Evolutionary conservation across 164 flowering plant species (phyloP).

Genomic region (Brasenia schreberi): DNA sequence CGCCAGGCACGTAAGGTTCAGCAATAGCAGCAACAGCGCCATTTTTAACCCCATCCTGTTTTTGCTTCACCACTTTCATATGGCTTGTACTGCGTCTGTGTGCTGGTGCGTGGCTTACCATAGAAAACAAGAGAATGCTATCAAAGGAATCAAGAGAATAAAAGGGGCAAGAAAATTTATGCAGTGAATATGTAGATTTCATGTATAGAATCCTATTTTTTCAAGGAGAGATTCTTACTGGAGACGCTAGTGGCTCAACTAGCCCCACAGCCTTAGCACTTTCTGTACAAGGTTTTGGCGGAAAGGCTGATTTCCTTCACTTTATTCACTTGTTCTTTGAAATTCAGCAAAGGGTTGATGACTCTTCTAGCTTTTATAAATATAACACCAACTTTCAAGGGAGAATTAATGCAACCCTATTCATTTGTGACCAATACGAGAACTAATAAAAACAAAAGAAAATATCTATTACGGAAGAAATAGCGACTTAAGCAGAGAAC

Average conservation of each 20-base stretch:
- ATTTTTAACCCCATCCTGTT: too few relatives aligned
- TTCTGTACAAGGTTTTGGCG: neutral
- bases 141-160: neutral
- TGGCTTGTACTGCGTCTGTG: neutral
- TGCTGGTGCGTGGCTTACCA: neutral
- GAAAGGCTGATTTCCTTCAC: neutral
- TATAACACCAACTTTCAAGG: too few relatives aligned
- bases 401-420: too few relatives aligned
- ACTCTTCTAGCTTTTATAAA: neutral
- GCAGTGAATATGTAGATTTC: neutral
- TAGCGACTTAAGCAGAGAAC: too few relatives aligned
- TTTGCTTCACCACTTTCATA: neutral
- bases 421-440: too few relatives aligned
- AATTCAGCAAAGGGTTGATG: neutral
- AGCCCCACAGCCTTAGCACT: neutral
- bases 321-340: neutral
- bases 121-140: neutral
- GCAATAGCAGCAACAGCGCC: neutral
- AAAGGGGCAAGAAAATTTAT: neutral
- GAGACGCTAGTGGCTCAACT: neutral
- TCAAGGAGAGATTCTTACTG: neutral
- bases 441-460: too few relatives aligned
- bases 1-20: slow-evolving; percentile 1
- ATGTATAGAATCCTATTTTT: neutral
- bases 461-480: too few relatives aligned